Evolutionary conservation across 306 rosid species (phyloP).

Genomic region (Lotus japonicus): DNA sequence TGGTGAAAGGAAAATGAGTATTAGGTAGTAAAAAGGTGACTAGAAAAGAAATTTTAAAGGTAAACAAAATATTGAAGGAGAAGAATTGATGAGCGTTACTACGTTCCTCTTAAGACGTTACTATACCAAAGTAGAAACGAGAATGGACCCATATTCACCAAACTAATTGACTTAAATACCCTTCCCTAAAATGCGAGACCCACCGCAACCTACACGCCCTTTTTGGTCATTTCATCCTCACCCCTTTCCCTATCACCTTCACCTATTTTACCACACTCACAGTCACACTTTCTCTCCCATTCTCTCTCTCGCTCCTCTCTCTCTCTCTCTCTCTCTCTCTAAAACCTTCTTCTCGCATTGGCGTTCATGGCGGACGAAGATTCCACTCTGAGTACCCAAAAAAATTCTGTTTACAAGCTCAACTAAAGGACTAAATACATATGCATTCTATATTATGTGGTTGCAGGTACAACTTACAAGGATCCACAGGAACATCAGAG

Average conservation of each 20-base stretch:
- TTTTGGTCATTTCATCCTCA: constrained; percentile 19
- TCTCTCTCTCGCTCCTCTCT: background rate
- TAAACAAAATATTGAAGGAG: too few species aligned
- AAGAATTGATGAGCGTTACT: too few species aligned
- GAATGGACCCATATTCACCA: background rate
- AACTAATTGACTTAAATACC: background rate
- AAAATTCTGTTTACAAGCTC: too few species aligned
- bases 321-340: background rate
- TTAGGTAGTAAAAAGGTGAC: too few species aligned
- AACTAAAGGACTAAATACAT: too few species aligned
- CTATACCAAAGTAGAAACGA: background rate
- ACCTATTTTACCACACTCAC: constrained; percentile 3
- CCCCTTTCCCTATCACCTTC: background rate
- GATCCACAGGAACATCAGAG: too few species aligned
- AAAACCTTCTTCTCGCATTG: background rate
- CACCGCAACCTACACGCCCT: constrained; percentile 17
- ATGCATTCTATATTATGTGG: too few species aligned
- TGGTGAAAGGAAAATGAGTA: too few species aligned
- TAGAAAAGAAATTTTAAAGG: too few species aligned
- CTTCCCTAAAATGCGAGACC: background rate
- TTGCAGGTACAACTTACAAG: too few species aligned
- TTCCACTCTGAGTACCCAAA: too few species aligned
- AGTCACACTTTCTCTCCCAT: background rate
- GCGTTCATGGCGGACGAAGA: constrained; percentile 31
- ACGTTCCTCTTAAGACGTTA: too few species aligned